Percentiles rank a stretch among this genome's conserved stretches.
Evolutionary conservation across 495 filamentous ascomycete genomes (phyloP).

Genomic region (Xylaria castorea): DNA sequence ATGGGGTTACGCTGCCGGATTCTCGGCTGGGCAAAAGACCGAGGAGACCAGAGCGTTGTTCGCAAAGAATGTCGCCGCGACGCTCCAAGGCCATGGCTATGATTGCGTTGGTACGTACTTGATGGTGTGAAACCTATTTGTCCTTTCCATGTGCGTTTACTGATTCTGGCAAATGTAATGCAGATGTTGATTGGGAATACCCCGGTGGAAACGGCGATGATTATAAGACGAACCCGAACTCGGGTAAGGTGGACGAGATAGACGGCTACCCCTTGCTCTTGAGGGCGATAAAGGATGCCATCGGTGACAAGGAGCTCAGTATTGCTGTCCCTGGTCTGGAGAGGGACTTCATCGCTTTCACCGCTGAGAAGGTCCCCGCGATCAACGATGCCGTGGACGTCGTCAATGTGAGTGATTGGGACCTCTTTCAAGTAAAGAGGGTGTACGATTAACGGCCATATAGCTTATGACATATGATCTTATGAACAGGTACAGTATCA

Average conservation of each 20-base stretch:
- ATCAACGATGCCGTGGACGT: constrained; percentile 68
- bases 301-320: constrained; percentile 67
- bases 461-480: constrained; percentile 70
- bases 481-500: constrained; percentile 56
- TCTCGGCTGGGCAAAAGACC: constrained; percentile 58
- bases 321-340: constrained; percentile 66
- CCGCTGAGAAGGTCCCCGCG: constrained; percentile 59
- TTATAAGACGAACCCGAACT: constrained; percentile 67
- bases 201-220: constrained; percentile 67
- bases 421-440: neutral
- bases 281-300: constrained; percentile 58
- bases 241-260: constrained; percentile 62
- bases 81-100: constrained; percentile 59
- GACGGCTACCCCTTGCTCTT: constrained; percentile 65
- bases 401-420: constrained; percentile 55
- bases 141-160: neutral
- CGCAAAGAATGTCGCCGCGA: constrained; percentile 62
- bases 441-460: neutral
- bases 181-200: constrained; percentile 71
- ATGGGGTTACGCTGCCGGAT: constrained; percentile 64
- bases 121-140: too few species aligned
- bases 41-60: constrained; percentile 58
- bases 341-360: constrained; percentile 70
- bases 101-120: constrained; percentile 58
- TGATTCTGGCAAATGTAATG: constrained; percentile 25